Percentiles rank a stretch among this genome's conserved stretches.
Conservation (phyloP, 768 basidiomycete species). For the Boletus insuetus region DNA sequence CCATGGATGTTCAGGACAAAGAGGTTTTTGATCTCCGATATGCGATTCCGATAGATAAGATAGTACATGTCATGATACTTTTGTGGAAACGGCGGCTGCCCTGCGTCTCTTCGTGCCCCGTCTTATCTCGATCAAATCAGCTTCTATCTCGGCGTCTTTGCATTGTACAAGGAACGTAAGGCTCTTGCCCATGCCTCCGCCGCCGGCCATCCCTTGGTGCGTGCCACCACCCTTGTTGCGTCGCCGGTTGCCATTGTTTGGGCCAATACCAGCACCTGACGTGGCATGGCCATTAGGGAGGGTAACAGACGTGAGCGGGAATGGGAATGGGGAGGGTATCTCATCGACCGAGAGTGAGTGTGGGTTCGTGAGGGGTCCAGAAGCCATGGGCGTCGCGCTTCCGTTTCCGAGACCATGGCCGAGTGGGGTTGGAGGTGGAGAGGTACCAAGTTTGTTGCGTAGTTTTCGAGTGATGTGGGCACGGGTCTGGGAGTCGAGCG, state of each 20-base stretch:
- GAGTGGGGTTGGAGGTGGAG: constrained; percentile 75
- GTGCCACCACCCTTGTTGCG: constrained; percentile 53
- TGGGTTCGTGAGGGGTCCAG: constrained; percentile 72
- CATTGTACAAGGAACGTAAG: constrained; percentile 49
- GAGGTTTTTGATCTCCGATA: constrained; percentile 15
- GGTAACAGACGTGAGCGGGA: constrained; percentile 62
- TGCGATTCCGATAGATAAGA: constrained; percentile 31
- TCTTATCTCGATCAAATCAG: constrained; percentile 75
- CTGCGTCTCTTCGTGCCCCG: constrained; percentile 62
- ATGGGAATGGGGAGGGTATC: constrained; percentile 80
- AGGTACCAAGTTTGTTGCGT: constrained; percentile 75
- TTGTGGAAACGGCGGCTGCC: constrained; percentile 30
- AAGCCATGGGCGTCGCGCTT: constrained; percentile 55
- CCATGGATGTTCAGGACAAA: constrained; percentile 4
- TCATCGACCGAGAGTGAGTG: constrained; percentile 86
- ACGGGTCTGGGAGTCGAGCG: constrained; percentile 72
- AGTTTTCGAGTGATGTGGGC: constrained; percentile 83
- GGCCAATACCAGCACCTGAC: constrained; percentile 36
- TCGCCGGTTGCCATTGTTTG: constrained; percentile 39
- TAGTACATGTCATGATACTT: constrained; percentile 28
- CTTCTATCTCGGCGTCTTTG: constrained; percentile 72
- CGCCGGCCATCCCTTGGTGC: constrained; percentile 51
- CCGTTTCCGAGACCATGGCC: constrained; percentile 40
- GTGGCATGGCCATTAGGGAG: constrained; percentile 35
- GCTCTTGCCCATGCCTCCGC: constrained; percentile 76